Conservation (phyloP, 805 yeast species). For the Ogataea trehaloabstinens region DNA sequence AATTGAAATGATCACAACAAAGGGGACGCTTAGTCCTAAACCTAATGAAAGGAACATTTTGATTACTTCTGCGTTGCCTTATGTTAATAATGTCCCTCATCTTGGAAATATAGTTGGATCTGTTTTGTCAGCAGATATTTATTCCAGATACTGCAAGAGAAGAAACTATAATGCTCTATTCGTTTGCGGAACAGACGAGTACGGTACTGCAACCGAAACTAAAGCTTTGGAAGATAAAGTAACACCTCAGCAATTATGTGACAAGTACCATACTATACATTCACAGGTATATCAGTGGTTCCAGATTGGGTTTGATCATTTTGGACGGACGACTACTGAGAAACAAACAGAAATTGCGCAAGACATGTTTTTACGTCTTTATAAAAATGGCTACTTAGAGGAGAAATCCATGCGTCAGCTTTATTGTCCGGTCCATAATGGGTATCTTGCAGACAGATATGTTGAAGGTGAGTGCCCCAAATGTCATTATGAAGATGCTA, state of each 20-base stretch:
- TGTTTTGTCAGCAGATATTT: conserved; percentile 91
- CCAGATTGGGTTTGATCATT: conserved; percentile 88
- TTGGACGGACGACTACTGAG: conserved; percentile 94
- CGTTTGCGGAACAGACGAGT: conserved; percentile 97
- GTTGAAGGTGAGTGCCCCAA: conserved; percentile 98
- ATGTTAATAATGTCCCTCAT: conserved; percentile 98
- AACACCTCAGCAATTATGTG: conserved; percentile 86
- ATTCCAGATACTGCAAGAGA: conserved; percentile 82
- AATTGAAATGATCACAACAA: conserved; percentile 12
- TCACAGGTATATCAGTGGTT: conserved; percentile 95
- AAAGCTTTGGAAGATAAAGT: conserved; percentile 93
- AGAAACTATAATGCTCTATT: conserved; percentile 84
- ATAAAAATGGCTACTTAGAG: conserved; percentile 77
- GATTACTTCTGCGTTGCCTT: conserved; percentile 95
- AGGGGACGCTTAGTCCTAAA: conserved; percentile 58
- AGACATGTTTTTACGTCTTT: conserved; percentile 76
- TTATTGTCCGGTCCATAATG: conserved; percentile 86
- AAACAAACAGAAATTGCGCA: conserved; percentile 94
- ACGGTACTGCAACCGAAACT: conserved; percentile 99
- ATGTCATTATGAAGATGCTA: conserved; percentile 93
- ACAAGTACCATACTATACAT: conserved; percentile 84
- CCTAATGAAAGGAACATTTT: conserved; percentile 74
- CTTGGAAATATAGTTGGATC: conserved; percentile 96
- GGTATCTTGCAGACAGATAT: conserved; percentile 91
- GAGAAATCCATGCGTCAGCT: conserved; percentile 87